phyloP scores from a whole-genome alignment of 768 basidiomycete species.

The Glaciozyma antarctica region DNA sequence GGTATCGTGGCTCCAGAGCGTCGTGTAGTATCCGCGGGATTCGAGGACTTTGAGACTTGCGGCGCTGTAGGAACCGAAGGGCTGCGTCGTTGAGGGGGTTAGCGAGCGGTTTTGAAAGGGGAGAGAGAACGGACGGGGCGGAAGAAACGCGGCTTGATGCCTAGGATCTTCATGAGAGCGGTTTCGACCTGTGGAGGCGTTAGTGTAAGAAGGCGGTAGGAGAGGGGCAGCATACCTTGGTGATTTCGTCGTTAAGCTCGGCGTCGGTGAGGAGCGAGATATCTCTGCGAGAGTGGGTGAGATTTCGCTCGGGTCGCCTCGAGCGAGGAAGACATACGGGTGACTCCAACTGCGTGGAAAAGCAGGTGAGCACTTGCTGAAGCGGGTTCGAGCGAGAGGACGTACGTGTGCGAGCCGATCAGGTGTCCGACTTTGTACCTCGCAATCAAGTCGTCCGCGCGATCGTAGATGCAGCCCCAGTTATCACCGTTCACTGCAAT shows the following conservation, averaged over 20 bases:
- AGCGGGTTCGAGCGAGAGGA: neutral
- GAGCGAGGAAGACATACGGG: neutral
- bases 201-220: too few relatives aligned
- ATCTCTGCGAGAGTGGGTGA: slow-evolving; percentile 4
- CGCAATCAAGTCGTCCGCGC: slow-evolving; percentile 2
- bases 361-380: too few relatives aligned
- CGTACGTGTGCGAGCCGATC: slow-evolving; percentile 6
- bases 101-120: too few relatives aligned
- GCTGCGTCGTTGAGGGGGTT: slow-evolving; percentile 1
- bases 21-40: slow-evolving; percentile 25
- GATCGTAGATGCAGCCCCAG: slow-evolving; percentile 24
- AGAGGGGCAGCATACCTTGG: neutral
- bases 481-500: neutral
- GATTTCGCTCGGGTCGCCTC: too few relatives aligned
- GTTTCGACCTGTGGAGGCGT: slow-evolving; percentile 10
- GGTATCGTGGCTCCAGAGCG: too few relatives aligned
- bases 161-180: slow-evolving; percentile 7
- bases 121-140: neutral
- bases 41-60: slow-evolving; percentile 12
- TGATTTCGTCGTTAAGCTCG: slow-evolving; percentile 29
- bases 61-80: slow-evolving; percentile 24
- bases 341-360: slow-evolving; percentile 5
- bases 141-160: too few relatives aligned
- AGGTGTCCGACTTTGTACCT: slow-evolving; percentile 11
- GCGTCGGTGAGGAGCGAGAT: slow-evolving; percentile 18